Evolutionary conservation across 2,329 filamentous ascomycete genomes (phyloP).

Genomic region (Colletotrichum horii): DNA sequence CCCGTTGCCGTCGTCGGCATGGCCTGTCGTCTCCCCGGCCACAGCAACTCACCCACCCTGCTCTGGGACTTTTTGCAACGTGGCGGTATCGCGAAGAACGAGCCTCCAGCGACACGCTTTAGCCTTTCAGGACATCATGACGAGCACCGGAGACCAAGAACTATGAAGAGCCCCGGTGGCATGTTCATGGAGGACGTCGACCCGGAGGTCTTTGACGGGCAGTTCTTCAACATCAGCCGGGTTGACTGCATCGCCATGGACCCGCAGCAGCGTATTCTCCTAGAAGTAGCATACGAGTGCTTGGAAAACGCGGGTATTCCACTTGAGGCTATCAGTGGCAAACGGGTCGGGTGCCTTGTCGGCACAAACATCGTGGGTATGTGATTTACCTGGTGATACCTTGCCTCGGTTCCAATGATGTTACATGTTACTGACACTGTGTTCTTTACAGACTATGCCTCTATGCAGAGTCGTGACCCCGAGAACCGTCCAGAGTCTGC

Average conservation of each 20-base stretch:
- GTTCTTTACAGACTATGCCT: background rate
- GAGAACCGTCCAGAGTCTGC: background rate
- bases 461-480: background rate
- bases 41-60: conserved; percentile 32
- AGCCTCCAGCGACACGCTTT: conserved; percentile 34
- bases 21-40: conserved; percentile 46
- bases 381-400: background rate
- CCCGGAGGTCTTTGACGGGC: conserved; percentile 34
- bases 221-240: conserved; percentile 42
- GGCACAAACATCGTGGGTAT: conserved; percentile 29
- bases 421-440: background rate
- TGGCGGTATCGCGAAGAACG: conserved; percentile 34
- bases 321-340: background rate
- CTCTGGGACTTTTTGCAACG: conserved; percentile 42
- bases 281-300: conserved; percentile 35
- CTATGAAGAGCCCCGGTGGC: conserved; percentile 37
- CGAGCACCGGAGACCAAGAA: conserved; percentile 35
- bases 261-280: conserved; percentile 53
- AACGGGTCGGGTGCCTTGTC: conserved; percentile 23
- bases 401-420: background rate
- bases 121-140: conserved; percentile 40
- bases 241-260: conserved; percentile 59
- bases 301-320: conserved; percentile 21
- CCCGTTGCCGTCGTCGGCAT: conserved; percentile 48
- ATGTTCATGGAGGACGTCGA: conserved; percentile 35